phyloP scores from a whole-genome alignment of 2,329 filamentous ascomycete genomes.

The Metarhizium sp. region DNA sequence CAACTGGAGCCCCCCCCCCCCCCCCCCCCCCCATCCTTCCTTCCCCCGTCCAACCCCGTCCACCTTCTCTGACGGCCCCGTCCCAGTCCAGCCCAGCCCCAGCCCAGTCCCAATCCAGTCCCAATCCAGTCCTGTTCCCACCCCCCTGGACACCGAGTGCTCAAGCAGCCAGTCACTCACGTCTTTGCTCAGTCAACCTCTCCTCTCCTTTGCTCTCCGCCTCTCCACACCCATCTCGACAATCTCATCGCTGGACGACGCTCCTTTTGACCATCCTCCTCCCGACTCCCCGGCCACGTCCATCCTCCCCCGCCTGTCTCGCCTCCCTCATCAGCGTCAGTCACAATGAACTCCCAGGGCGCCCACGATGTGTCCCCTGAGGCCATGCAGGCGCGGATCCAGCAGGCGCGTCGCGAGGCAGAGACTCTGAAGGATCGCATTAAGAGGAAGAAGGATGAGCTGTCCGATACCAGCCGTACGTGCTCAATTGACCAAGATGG shows the following conservation, averaged over 20 bases:
- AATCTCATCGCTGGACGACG: slow-evolving; percentile 18
- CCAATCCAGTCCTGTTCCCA: slow-evolving; percentile 12
- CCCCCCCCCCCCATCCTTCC: background rate
- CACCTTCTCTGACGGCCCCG: background rate
- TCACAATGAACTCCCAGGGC: slow-evolving; percentile 47
- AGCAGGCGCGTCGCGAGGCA: slow-evolving; percentile 89
- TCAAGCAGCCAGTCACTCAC: slow-evolving; percentile 6
- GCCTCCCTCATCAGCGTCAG: slow-evolving; percentile 8
- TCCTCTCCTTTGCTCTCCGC: slow-evolving; percentile 19
- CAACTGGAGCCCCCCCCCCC: background rate
- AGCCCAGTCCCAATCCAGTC: slow-evolving; percentile 6
- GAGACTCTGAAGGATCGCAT: slow-evolving; percentile 97
- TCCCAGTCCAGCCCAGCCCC: slow-evolving; percentile 6
- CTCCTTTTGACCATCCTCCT: slow-evolving; percentile 8
- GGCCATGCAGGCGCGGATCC: slow-evolving; percentile 87
- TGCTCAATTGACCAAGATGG: slow-evolving; percentile 17
- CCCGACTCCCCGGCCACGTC: slow-evolving; percentile 3
- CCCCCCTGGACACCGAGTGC: slow-evolving; percentile 8
- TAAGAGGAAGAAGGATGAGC: slow-evolving; percentile 99
- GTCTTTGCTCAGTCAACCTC: slow-evolving; percentile 7
- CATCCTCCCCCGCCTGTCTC: slow-evolving; percentile 4
- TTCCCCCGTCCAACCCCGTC: slow-evolving; percentile 1
- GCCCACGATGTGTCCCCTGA: slow-evolving; percentile 57
- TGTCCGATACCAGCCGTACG: slow-evolving; percentile 96
- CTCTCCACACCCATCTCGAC: slow-evolving; percentile 21